Evolutionary conservation across 1,284 basidiomycete genomes (phyloP).

Genomic region (Moesziomyces parantarcticus): DNA sequence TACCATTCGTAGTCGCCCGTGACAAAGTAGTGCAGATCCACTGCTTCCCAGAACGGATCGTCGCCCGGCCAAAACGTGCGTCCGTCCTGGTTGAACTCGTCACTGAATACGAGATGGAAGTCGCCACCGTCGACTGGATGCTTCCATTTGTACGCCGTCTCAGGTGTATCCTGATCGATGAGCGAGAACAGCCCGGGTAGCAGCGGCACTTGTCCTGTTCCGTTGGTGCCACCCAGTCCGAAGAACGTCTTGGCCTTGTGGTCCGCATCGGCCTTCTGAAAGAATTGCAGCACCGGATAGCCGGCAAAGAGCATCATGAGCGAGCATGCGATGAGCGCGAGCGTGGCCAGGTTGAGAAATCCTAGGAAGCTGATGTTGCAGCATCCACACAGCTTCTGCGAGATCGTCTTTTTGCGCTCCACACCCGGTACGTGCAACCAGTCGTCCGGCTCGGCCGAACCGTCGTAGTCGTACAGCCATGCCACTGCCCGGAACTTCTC

Average conservation of each 20-base stretch:
- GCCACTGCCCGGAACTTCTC: slow-evolving; percentile 3
- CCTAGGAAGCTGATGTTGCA: slow-evolving; percentile 13
- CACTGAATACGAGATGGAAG: slow-evolving; percentile 73
- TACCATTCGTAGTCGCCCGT: slow-evolving; percentile 66
- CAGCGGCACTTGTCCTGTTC: slow-evolving; percentile 52
- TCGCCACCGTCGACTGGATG: slow-evolving; percentile 10
- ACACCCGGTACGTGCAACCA: slow-evolving; percentile 22
- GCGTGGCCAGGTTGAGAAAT: slow-evolving; percentile 27
- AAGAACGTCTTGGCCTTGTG: slow-evolving; percentile 18
- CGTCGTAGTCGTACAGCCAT: slow-evolving; percentile 40
- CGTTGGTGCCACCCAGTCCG: slow-evolving; percentile 76
- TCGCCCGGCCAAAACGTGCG: slow-evolving; percentile 70
- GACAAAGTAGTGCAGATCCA: slow-evolving; percentile 50
- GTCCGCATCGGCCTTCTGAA: background rate
- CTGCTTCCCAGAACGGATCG: slow-evolving; percentile 63
- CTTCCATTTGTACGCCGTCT: slow-evolving; percentile 12
- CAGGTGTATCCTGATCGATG: slow-evolving; percentile 48
- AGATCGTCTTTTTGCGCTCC: slow-evolving; percentile 1
- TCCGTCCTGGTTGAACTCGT: slow-evolving; percentile 81
- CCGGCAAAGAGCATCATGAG: slow-evolving; percentile 46
- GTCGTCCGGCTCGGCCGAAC: slow-evolving; percentile 23
- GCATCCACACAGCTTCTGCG: background rate
- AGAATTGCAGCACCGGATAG: slow-evolving; percentile 37
- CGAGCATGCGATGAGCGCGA: slow-evolving; percentile 15
- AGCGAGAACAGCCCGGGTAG: slow-evolving; percentile 22